Evolutionary conservation across 345 rosid species (phyloP).

Genomic region (Anastatica hierochuntica): DNA sequence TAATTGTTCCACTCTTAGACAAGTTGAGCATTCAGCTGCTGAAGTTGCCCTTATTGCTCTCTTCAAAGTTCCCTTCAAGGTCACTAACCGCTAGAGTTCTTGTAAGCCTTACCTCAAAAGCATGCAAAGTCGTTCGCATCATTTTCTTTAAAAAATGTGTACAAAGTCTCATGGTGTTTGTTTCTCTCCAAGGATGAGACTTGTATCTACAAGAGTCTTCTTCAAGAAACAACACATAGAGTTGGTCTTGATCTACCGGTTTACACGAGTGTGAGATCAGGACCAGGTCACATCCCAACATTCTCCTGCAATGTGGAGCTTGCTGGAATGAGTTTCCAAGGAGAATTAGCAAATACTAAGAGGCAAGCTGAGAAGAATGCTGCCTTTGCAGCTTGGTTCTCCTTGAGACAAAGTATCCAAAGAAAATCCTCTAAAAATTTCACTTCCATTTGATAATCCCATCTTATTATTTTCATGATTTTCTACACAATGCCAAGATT

Average conservation of each 20-base stretch:
- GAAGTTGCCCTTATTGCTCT: neutral
- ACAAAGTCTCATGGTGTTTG: neutral
- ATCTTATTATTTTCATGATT: neutral
- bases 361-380: conserved; percentile 89
- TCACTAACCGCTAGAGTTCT: conserved; percentile 61
- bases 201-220: conserved; percentile 76
- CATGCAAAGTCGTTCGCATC: neutral
- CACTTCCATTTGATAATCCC: neutral
- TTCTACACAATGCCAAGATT: neutral
- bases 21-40: neutral
- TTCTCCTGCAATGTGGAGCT: conserved; percentile 60
- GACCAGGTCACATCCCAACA: conserved; percentile 50
- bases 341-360: conserved; percentile 66
- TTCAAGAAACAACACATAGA: conserved; percentile 80
- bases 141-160: neutral
- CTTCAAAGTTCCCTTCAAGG: conserved; percentile 53
- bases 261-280: conserved; percentile 56
- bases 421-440: neutral
- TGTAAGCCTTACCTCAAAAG: conserved; percentile 29
- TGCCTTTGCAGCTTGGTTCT: conserved; percentile 76
- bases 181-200: conserved; percentile 82
- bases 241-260: conserved; percentile 72
- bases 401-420: conserved; percentile 43
- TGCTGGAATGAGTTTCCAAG: conserved; percentile 59
- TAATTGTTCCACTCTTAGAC: neutral